A percentile compares a stretch with the other conserved stretches of the same genome.
phyloP scores from a whole-genome alignment of 148 eudicot genomes.

The Rhododendron ovatum region DNA sequence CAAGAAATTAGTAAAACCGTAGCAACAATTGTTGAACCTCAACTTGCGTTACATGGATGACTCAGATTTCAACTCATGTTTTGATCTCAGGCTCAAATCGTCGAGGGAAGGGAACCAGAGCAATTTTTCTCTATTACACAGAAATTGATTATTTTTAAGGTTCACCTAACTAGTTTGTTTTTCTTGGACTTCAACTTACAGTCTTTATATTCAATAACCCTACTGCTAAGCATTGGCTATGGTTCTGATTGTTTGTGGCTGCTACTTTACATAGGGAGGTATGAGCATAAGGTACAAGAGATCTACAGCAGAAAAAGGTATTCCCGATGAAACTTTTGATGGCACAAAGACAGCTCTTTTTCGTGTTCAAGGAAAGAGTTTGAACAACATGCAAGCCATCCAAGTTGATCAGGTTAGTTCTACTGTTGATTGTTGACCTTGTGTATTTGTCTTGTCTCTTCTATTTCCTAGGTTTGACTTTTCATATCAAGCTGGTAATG shows the following conservation, averaged over 20 bases:
- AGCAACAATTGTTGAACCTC: not conserved
- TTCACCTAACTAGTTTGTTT: constrained; percentile 7
- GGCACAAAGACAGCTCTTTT: constrained; percentile 35
- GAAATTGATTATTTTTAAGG: constrained; percentile 38
- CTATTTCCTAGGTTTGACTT: not conserved
- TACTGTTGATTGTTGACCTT: not conserved
- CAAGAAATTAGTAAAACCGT: not conserved
- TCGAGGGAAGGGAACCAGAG: constrained; percentile 36
- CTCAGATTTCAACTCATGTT: constrained; percentile 7
- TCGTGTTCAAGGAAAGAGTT: constrained; percentile 41
- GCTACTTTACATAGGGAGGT: constrained; percentile 27
- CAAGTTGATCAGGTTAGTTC: constrained; percentile 36
- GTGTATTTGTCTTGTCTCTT: not conserved
- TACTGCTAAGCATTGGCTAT: not conserved
- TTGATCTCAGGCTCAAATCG: constrained; percentile 40
- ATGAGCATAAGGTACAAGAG: constrained; percentile 25
- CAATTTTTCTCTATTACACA: constrained; percentile 35
- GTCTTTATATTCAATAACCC: not conserved
- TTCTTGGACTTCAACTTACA: not conserved
- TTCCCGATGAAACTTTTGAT: constrained; percentile 30
- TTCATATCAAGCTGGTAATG: not conserved
- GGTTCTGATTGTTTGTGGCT: constrained; percentile 9
- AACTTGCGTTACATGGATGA: not conserved
- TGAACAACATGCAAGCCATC: constrained; percentile 45
- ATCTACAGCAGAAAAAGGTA: constrained; percentile 23